Evolutionary conservation across 2,329 filamentous ascomycete species (phyloP).

Genomic region (Epichloe hybrida): DNA sequence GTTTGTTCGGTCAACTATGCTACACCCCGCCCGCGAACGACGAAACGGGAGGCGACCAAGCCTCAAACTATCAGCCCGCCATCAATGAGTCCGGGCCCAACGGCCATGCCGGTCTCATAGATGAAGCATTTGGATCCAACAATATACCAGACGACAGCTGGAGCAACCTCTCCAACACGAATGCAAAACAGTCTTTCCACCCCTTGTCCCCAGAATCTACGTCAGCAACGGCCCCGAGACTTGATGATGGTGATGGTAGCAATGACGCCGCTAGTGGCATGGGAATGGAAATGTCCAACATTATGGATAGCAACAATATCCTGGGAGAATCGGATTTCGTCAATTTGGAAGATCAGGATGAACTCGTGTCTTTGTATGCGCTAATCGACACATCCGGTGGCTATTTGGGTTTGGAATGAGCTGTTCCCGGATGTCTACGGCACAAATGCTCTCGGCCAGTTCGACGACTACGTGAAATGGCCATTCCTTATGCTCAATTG

Average conservation of each 20-base stretch:
- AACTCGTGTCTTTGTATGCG: constrained; percentile 1
- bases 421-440: background rate
- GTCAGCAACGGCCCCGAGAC: background rate
- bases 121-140: background rate
- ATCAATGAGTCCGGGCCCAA: too few species aligned
- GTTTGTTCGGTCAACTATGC: constrained; percentile 14
- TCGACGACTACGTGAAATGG: too few species aligned
- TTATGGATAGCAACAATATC: background rate
- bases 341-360: background rate
- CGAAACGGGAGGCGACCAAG: background rate
- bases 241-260: background rate
- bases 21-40: constrained; percentile 1
- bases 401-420: background rate
- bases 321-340: background rate
- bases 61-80: background rate
- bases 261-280: background rate
- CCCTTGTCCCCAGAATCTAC: background rate
- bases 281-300: background rate
- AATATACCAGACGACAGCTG: background rate
- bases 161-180: background rate
- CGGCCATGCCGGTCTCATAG: background rate
- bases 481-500: too few species aligned
- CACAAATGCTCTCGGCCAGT: too few species aligned
- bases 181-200: background rate
- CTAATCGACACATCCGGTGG: constrained; percentile 1